These are phyloP conservation scores for Pythium volutum DNA, from an alignment of 352 stramenopile species.

Conservation along the genomic window DNA sequence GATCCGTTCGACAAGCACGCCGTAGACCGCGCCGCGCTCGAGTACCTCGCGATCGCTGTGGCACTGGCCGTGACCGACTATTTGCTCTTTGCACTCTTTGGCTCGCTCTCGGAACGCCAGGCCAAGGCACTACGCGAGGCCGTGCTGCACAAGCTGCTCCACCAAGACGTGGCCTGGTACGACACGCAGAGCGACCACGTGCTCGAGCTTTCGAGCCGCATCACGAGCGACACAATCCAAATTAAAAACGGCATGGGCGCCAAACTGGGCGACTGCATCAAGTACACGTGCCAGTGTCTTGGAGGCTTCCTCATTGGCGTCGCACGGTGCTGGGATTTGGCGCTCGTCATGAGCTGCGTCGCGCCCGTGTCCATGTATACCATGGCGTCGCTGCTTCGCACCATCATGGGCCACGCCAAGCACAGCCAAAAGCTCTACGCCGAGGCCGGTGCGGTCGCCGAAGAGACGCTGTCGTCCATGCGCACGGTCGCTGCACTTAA, in stretches of 20 bases:
- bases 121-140: slow-evolving; percentile 22
- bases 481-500: slow-evolving; percentile 35
- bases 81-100: slow-evolving; percentile 23
- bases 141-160: slow-evolving; percentile 19
- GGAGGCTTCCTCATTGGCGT: slow-evolving; percentile 34
- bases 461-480: slow-evolving; percentile 36
- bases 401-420: slow-evolving; percentile 22
- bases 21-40: slow-evolving; percentile 13
- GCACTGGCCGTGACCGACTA: slow-evolving; percentile 32
- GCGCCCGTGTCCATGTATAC: slow-evolving; percentile 32
- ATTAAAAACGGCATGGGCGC: slow-evolving; percentile 35
- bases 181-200: slow-evolving; percentile 15
- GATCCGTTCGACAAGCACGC: slow-evolving; percentile 22
- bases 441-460: slow-evolving; percentile 32
- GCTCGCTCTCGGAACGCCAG: slow-evolving; percentile 25
- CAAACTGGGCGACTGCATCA: slow-evolving; percentile 34
- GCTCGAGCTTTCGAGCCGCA: slow-evolving; percentile 20
- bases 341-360: slow-evolving; percentile 35
- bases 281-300: slow-evolving; percentile 29
- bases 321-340: slow-evolving; percentile 30
- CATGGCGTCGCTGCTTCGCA: slow-evolving; percentile 29
- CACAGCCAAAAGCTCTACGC: slow-evolving; percentile 28
- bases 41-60: slow-evolving; percentile 22
- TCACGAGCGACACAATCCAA: slow-evolving; percentile 25
- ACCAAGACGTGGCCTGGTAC: slow-evolving; percentile 27